Base-by-base conservation (phyloP, 495 filamentous ascomycete species). In the Glonium stellatum region DNA sequence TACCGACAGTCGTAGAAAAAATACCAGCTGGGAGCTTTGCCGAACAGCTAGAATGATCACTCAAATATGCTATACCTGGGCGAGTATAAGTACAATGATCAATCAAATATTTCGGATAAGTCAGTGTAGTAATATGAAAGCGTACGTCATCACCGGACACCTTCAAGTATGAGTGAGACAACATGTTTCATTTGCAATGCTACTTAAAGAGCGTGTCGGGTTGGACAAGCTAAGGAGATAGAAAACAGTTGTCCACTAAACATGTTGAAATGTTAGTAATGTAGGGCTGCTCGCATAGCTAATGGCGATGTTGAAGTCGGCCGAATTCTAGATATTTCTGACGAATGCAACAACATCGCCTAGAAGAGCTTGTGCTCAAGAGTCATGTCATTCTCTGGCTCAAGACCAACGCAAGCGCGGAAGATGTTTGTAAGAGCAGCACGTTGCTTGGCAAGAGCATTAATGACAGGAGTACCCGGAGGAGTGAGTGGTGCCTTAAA, bases 331-430 rank as follows among this genome's bases (percentile, higher is more conserved):
- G 10, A 9, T 25, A 51, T 31, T 6, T 31, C 27, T 22, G 22
- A 51, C 21, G 19, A 25, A 15, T 51, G 21, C 19, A 22, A 13
- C 48, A 51, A 15, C 23, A n/a, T 34, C 21, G 11, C 23, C 65
- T 79, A 84, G 74, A 97, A 92, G 59, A 97, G 82, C 86, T 97
- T 99, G 79, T 99, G 93, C 83, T 99, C 93, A 42, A 99, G 82
- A 52, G 92, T 97, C 95, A 99, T 97, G 73, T 99, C 93, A 52
- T 86, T 93, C 83, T 99, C 93, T 22, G 95, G 93, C 82, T 95
- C 90, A 61, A 99, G 82, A 69, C 93, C 93, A 71, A 99, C 87
- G 68, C 95, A 97, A 54, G 95, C 95, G 68, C 92, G 91, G 85
- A 99, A 95, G 77, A 99, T 97, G 81, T 99, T 99, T 73, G 88